Evolutionary conservation across 2,329 filamentous ascomycete genomes (phyloP).

Genomic region (Aspergillus sp.): DNA sequence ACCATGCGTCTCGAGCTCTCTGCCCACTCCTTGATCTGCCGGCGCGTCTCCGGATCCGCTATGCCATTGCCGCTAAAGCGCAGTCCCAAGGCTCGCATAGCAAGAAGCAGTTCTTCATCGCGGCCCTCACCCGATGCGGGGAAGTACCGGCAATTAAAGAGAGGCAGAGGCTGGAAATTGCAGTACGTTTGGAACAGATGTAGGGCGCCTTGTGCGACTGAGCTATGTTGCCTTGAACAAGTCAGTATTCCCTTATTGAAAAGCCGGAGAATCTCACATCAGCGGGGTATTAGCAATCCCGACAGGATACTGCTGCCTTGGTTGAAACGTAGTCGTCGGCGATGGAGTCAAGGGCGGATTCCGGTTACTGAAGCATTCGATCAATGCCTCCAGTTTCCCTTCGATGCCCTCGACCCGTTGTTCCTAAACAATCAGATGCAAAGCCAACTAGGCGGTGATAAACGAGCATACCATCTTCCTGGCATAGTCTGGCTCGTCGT

Average conservation of each 20-base stretch:
- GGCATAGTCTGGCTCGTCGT: conserved; percentile 3
- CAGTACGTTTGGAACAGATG: conserved; percentile 32
- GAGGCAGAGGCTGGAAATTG: conserved; percentile 34
- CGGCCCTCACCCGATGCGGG: conserved; percentile 15
- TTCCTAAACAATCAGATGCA: background rate
- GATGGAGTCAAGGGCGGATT: background rate
- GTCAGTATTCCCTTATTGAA: background rate
- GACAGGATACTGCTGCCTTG: background rate
- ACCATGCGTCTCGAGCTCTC: conserved; percentile 23
- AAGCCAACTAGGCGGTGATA: no score
- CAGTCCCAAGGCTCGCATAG: conserved; percentile 29
- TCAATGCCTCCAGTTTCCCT: conserved; percentile 20
- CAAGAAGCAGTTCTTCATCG: conserved; percentile 29
- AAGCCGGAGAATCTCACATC: background rate
- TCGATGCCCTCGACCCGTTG: conserved; percentile 18
- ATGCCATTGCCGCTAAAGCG: conserved; percentile 24
- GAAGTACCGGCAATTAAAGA: conserved; percentile 26
- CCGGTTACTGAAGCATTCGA: conserved; percentile 10
- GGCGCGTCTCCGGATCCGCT: conserved; percentile 6
- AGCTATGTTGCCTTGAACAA: background rate
- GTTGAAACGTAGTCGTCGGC: conserved; percentile 8
- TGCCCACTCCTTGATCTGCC: conserved; percentile 19
- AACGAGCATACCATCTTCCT: conserved; percentile 3
- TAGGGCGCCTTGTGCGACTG: conserved; percentile 7
- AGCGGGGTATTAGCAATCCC: background rate